Base-by-base conservation (phyloP, 1,139 yeast genomes). In the Kodamaea arcana region DNA sequence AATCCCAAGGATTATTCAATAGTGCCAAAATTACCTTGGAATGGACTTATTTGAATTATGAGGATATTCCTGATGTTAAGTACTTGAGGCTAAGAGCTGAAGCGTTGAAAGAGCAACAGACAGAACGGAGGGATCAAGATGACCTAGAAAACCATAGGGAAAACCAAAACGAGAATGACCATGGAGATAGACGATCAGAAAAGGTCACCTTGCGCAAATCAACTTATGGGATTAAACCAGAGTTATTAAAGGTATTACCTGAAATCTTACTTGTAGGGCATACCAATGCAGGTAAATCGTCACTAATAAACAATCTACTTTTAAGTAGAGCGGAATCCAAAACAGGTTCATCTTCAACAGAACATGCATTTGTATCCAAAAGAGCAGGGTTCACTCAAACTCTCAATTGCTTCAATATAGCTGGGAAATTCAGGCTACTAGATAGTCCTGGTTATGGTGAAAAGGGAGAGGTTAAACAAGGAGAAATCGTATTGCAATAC, bases 371-470 rank as follows among this genome's bases (percentile, higher is more conserved):
- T 45, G 77, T 75, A 3, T 80, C 83, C 4, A 69, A 62, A 35
- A 64, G 67, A 35, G 87, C 88, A 0, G 95, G 94, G 1, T 84
- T 65, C 50, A 87, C 97, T 2, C 79, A 81, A 47, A 80, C 92
- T 4, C 59, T 87, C 50, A 84, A 83, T 49, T 80, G 86, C 44
- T 87, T 71, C 58, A 82, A 78, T 37, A 60, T 86, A 14, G 83
- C 83, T 1, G 73, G 76, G 31, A 65, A 71, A 40, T 64, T 87
- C 31, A 62, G 87, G 39, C 50, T 87, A 6, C 73, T 87, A 2
- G 97, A 87, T 52, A 76, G 87, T 25, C 96, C 97, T 0, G 97
- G 97, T 0, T 87, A 87, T 52, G 97, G 97, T 2, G 65, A 58
- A 16, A 74, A 65, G 46, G 88, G 81, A 2, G 69, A 69, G 16